Conservation (phyloP, 192 early-diverging fungal species). For the Dissophora ornata region DNA sequence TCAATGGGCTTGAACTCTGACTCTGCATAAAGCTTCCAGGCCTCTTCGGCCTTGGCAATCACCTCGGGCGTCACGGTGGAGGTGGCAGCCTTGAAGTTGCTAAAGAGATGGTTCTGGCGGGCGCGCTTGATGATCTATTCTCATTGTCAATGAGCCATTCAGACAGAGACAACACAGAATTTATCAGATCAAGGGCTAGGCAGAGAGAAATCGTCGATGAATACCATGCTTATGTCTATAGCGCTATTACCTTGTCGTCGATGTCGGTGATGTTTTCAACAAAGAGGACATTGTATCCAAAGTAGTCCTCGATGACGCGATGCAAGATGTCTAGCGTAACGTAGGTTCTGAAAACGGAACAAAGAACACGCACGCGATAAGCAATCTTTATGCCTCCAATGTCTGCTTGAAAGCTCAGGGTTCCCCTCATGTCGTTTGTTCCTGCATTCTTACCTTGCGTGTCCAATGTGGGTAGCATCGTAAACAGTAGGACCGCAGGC, state of each 20-base stretch:
- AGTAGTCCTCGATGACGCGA: constrained; percentile 94
- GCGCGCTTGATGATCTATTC: constrained; percentile 87
- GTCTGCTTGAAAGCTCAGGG: neutral
- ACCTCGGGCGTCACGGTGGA: constrained; percentile 60
- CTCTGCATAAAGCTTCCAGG: constrained; percentile 73
- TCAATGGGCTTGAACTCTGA: constrained; percentile 64
- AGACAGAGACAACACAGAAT: neutral
- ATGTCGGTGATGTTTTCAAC: constrained; percentile 99
- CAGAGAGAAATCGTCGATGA: too few relatives aligned
- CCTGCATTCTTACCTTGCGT: constrained; percentile 76
- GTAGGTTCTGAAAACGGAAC: constrained; percentile 76
- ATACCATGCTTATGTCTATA: too few relatives aligned
- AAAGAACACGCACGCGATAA: too few relatives aligned
- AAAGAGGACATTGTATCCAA: constrained; percentile 91
- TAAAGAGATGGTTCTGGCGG: constrained; percentile 85
- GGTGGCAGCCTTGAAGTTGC: constrained; percentile 60
- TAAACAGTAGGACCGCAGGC: constrained; percentile 99
- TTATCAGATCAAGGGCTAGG: too few relatives aligned
- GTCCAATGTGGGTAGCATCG: constrained; percentile 94
- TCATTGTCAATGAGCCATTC: neutral
- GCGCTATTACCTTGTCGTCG: constrained; percentile 97
- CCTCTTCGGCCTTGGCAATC: constrained; percentile 66
- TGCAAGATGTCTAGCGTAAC: constrained; percentile 94
- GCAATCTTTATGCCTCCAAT: neutral
- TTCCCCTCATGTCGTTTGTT: neutral